These are phyloP conservation scores for Ampelocalamus luodianensis DNA, from an alignment of 176 grass and related monocot species.

Conservation along the genomic window DNA sequence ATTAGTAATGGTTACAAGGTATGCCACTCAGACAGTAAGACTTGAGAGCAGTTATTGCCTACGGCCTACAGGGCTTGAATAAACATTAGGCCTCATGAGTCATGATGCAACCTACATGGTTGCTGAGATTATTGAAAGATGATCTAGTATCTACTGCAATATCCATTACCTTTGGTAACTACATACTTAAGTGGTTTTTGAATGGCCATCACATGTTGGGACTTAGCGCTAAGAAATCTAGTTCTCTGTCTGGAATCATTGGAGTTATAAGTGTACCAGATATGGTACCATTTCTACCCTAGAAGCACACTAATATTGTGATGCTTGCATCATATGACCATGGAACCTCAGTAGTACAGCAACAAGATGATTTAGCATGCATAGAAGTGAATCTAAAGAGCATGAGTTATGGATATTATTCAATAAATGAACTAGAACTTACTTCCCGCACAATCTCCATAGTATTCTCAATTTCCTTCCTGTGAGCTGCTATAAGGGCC, in stretches of 20 bases:
- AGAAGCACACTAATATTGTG: not conserved
- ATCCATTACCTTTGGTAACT: not conserved
- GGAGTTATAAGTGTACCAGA: not conserved
- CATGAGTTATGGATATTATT: not conserved
- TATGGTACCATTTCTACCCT: not conserved
- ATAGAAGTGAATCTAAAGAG: conserved; percentile 10
- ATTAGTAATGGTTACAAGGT: not conserved
- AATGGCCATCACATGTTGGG: not conserved
- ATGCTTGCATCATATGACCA: not conserved
- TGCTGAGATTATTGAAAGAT: not conserved
- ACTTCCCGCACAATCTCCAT: conserved; percentile 99
- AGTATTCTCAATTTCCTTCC: conserved; percentile 99
- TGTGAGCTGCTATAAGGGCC: conserved; percentile 93
- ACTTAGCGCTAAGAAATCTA: conserved; percentile 6
- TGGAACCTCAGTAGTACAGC: not conserved
- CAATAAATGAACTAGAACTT: conserved; percentile 39
- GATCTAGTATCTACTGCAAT: not conserved
- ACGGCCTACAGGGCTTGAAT: not conserved
- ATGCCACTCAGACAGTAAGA: not conserved
- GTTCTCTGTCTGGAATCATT: not conserved
- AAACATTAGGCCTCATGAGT: not conserved
- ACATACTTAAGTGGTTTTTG: not conserved
- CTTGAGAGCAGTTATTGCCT: not conserved
- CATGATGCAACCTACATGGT: not conserved
- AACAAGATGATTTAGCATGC: not conserved